Percentiles rank a stretch among this genome's conserved stretches.
These are phyloP conservation scores for Deinandra increscens DNA, from an alignment of 129 eudicot genomes.

Conservation along the genomic window DNA sequence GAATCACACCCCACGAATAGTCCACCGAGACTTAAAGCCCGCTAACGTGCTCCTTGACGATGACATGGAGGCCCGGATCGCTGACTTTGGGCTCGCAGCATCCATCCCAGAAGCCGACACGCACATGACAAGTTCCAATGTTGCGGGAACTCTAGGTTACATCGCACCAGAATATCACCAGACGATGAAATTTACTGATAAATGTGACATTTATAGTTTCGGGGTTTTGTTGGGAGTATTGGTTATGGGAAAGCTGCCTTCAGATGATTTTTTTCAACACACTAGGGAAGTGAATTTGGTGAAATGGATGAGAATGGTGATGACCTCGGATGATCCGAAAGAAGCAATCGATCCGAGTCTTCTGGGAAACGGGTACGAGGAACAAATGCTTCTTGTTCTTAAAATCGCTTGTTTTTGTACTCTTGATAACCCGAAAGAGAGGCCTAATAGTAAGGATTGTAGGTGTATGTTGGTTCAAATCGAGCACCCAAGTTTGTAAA, in stretches of 20 bases:
- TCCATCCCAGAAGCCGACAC: slow-evolving; percentile 13
- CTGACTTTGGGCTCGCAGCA: slow-evolving; percentile 10
- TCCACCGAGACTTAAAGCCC: slow-evolving; percentile 24
- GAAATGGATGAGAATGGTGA: slow-evolving; percentile 11
- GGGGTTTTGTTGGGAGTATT: slow-evolving; percentile 9
- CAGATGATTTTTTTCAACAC: slow-evolving; percentile 3
- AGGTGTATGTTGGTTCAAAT: slow-evolving; percentile 71
- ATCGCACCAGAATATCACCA: slow-evolving; percentile 17
- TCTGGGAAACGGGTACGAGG: slow-evolving; percentile 71
- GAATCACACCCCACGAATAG: slow-evolving; percentile 16
- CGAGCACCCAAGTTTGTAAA: slow-evolving; percentile 26
- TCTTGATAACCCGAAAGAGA: slow-evolving; percentile 65
- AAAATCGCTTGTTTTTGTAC: slow-evolving; percentile 84
- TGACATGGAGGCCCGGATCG: slow-evolving; percentile 19
- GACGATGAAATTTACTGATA: slow-evolving; percentile 8
- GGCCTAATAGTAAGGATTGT: slow-evolving; percentile 82
- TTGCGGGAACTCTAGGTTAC: slow-evolving; percentile 16
- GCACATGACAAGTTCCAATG: slow-evolving; percentile 10
- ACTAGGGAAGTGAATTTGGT: background rate
- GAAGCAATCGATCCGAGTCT: slow-evolving; percentile 60
- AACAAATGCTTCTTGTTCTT: slow-evolving; percentile 78
- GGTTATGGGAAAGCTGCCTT: slow-evolving; percentile 11
- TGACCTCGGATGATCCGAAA: slow-evolving; percentile 39
- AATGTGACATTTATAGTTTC: slow-evolving; percentile 19
- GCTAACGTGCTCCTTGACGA: slow-evolving; percentile 18